phyloP scores from a whole-genome alignment of 129 eudicot species.

The Mikania micrantha region DNA sequence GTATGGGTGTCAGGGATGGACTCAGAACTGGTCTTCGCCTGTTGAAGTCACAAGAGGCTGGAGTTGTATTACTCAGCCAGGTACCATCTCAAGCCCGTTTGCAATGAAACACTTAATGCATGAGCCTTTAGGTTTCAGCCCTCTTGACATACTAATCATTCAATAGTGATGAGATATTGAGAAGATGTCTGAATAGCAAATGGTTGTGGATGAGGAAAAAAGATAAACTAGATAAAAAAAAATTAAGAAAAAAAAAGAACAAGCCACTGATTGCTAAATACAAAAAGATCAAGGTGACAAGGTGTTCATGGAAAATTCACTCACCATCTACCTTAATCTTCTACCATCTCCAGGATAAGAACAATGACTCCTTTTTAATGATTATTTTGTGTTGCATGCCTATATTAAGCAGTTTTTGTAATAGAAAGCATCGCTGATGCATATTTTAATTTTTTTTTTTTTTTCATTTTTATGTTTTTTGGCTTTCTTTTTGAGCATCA shows the following conservation, averaged over 20 bases:
- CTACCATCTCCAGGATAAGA: not conserved
- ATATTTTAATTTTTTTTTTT: not conserved
- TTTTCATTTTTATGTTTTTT: not conserved
- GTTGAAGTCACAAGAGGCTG: conserved; percentile 69
- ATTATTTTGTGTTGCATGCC: conserved; percentile 1
- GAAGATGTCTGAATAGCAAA: not conserved
- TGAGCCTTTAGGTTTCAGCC: not conserved
- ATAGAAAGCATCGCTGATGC: not conserved
- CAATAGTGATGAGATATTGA: not conserved
- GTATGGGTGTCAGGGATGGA: conserved; percentile 35
- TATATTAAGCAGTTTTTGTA: conserved; percentile 5
- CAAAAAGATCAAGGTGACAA: not conserved
- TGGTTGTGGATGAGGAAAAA: not conserved
- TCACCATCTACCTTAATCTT: not conserved
- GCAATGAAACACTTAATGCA: not conserved
- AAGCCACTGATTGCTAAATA: conserved; percentile 5
- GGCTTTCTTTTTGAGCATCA: not conserved
- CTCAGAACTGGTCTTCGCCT: conserved; percentile 65
- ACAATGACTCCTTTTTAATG: not conserved
- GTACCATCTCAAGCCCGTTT: conserved; percentile 21
- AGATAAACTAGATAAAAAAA: not conserved
- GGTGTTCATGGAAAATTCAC: not conserved
- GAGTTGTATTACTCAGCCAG: conserved; percentile 72
- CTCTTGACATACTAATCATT: not conserved
- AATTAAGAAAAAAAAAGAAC: too few species aligned